Conservation (phyloP, 345 rosid species). For the Populus nigra region DNA sequence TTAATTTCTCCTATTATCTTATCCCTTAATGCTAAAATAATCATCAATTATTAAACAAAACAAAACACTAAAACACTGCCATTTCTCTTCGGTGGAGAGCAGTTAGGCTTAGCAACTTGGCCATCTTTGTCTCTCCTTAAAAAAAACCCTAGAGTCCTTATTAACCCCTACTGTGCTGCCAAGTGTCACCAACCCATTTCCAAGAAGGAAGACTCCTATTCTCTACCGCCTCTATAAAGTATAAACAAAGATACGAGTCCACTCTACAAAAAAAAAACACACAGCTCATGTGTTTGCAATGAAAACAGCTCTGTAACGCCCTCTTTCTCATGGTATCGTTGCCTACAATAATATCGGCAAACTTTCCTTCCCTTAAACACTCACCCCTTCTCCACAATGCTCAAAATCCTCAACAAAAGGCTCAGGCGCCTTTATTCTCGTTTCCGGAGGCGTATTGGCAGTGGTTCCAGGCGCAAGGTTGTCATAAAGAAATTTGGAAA, state of each 20-base stretch:
- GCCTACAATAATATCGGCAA: background rate
- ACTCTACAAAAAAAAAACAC: background rate
- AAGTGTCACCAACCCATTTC: slow-evolving; percentile 47
- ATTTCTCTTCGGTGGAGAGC: slow-evolving; percentile 20
- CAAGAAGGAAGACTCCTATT: slow-evolving; percentile 23
- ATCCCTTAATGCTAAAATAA: background rate
- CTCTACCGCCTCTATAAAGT: background rate
- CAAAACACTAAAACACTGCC: too few relatives aligned
- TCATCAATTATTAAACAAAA: too few relatives aligned
- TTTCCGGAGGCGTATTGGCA: slow-evolving; percentile 65
- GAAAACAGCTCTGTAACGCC: slow-evolving; percentile 20
- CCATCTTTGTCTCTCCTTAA: background rate
- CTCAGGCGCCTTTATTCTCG: slow-evolving; percentile 54
- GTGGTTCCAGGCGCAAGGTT: slow-evolving; percentile 44
- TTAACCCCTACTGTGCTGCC: slow-evolving; percentile 24
- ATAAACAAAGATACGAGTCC: background rate
- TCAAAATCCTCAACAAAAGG: slow-evolving; percentile 44
- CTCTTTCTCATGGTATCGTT: slow-evolving; percentile 20
- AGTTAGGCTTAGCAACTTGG: slow-evolving; percentile 20
- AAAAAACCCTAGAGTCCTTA: background rate
- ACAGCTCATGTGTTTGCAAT: too few relatives aligned
- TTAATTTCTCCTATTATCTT: background rate
- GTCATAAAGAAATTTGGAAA: slow-evolving; percentile 45
- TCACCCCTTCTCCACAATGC: slow-evolving; percentile 39
- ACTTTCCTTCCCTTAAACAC: slow-evolving; percentile 5